Evolutionary conservation across 1,284 basidiomycete genomes (phyloP).

Genomic region (Puccinia horiana): DNA sequence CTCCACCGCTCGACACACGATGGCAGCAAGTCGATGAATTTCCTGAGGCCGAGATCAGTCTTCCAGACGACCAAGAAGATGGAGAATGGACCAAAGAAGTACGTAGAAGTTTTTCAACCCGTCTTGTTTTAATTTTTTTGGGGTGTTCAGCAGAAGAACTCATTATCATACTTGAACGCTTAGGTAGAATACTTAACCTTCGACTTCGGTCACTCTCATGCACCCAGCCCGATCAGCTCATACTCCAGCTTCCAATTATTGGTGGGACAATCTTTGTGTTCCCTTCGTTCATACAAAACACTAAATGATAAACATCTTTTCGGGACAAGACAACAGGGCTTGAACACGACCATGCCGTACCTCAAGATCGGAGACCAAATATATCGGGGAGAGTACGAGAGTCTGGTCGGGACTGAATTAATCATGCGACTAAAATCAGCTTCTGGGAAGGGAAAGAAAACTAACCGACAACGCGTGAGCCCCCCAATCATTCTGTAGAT

Average conservation of each 20-base stretch:
- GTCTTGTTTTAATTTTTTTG: not conserved
- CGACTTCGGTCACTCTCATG: constrained; percentile 40
- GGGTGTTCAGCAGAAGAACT: not conserved
- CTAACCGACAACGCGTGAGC: not conserved
- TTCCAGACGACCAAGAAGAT: not conserved
- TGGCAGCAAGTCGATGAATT: constrained; percentile 40
- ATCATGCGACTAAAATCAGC: constrained; percentile 27
- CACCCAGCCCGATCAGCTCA: constrained; percentile 15
- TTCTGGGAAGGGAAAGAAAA: not conserved
- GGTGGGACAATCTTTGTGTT: not conserved
- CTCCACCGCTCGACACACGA: not conserved
- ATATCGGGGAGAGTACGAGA: constrained; percentile 41
- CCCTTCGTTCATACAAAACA: not conserved
- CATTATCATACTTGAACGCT: not conserved
- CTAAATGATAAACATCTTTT: not conserved
- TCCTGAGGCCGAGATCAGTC: not conserved
- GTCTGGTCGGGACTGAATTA: constrained; percentile 37
- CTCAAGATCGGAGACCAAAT: constrained; percentile 43
- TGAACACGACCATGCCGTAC: constrained; percentile 31
- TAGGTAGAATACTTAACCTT: constrained; percentile 46
- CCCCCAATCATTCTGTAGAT: not conserved
- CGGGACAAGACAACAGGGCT: constrained; percentile 17
- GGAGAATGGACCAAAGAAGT: constrained; percentile 47
- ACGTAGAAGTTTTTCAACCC: not conserved
- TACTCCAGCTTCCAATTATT: constrained; percentile 42